Evolutionary conservation across 495 filamentous ascomycete genomes (phyloP), one percentile per base, ranked within the genome.

Genomic region (Saxophila tyrrhenica): DNA sequence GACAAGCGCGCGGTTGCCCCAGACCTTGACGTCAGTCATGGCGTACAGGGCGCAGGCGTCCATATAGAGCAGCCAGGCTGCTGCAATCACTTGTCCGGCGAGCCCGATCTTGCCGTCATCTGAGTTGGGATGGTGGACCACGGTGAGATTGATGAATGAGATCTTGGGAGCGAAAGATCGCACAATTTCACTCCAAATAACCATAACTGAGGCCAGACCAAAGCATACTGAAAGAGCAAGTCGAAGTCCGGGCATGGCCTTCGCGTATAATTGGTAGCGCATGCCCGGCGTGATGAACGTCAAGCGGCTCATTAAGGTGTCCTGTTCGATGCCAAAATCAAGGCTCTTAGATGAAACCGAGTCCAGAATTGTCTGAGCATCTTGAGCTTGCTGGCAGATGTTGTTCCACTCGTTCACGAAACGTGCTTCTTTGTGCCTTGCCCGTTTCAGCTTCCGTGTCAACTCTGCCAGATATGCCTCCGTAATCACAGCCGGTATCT

Each of bases 21-120:
- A 98, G 25, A 95, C 86, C 62, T 91, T 91, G 62, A 91, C 87
- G 60, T 91, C 86, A 39, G 80, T 84, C 58, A 98, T 79, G 35
- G 87, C 88, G 52, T 81, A 84, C 42, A 97, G 78, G 7, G 91
- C 87, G 35, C 86, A 86, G 39, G 82, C 75, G 65, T 79, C 85
- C 91, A 97, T 96, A 72, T 96, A 98, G 23, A 89, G 68, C 60
- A 98, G 82, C 92, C 92, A 98, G 25, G 81, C 70, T 10, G 87
- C 83, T 10, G 91, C 84, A 47, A 86, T 85, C 45, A 86, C 67
- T 65, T 98, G 92, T 29, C 88, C 86, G 10, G 83, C 82, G 58
- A 96, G 85, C 13, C 86, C 85, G 61, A 95, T 76, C 23, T 83
- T 78, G 39, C 82, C 81, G n/a, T 76, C 72, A 3, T 78, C 72